A percentile compares a stretch with the other conserved stretches of the same genome.
Conservation (phyloP, 163 green algal genomes). For the Chlorella variabilis region DNA sequence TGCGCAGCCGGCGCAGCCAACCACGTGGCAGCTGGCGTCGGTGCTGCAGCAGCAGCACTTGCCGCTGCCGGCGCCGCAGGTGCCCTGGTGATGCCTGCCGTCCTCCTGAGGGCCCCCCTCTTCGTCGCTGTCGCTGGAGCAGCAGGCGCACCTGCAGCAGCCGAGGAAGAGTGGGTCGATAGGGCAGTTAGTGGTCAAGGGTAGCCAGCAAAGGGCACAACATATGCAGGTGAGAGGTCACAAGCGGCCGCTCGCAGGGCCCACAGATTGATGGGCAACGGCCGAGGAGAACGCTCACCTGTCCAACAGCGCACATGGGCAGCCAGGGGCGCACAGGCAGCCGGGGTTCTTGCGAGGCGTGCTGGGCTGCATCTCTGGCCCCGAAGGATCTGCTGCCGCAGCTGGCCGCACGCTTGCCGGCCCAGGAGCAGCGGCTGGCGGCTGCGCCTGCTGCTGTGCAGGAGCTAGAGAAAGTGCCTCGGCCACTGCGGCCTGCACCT, state of each 20-base stretch:
- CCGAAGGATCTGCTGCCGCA: not conserved
- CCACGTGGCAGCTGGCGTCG: not conserved
- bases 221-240: too few species aligned
- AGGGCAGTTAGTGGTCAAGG: not conserved
- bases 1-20: not conserved
- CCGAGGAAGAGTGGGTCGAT: not conserved
- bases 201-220: too few species aligned
- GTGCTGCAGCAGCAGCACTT: conserved; percentile 22
- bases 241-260: too few species aligned
- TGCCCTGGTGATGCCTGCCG: not conserved
- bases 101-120: not conserved
- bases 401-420: not conserved
- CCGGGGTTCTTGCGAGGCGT: conserved; percentile 17
- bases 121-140: conserved; percentile 5
- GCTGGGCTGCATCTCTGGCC: conserved; percentile 12
- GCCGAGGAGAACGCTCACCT: conserved; percentile 1
- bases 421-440: not conserved
- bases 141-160: conserved; percentile 24
- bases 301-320: conserved; percentile 25
- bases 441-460: too few species aligned
- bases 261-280: too few species aligned
- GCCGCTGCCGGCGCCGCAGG: conserved; percentile 27
- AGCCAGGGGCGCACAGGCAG: conserved; percentile 29
- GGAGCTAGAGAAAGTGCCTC: too few species aligned
- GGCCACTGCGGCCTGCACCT: not conserved